Percentiles rank a stretch among this genome's conserved stretches.
Evolutionary conservation across 495 filamentous ascomycete genomes (phyloP).

Genomic region (Extremus antarcticus): DNA sequence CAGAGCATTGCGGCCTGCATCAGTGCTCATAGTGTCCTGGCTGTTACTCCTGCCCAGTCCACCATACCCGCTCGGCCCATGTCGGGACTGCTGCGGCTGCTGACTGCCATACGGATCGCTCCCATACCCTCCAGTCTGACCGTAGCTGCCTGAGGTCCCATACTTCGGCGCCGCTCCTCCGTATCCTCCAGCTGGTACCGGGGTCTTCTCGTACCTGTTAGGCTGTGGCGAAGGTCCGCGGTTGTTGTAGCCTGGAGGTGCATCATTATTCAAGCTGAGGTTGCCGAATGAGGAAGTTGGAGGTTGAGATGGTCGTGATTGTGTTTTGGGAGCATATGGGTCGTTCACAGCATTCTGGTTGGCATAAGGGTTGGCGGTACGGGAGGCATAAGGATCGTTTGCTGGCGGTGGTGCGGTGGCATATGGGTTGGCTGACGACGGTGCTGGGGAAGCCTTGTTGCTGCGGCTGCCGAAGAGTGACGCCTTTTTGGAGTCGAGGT

Average conservation of each 20-base stretch:
- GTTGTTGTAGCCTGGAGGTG: neutral
- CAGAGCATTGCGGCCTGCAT: conserved; percentile 29
- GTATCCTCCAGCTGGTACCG: conserved; percentile 26
- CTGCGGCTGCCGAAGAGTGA: conserved; percentile 25
- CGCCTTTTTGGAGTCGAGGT: conserved; percentile 21
- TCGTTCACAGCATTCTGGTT: conserved; percentile 11
- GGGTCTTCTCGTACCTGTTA: conserved; percentile 26
- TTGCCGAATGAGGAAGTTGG: conserved; percentile 14
- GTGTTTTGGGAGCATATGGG: conserved; percentile 20
- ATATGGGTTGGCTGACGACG: conserved; percentile 4
- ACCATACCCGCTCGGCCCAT: conserved; percentile 21
- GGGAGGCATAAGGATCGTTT: conserved; percentile 27
- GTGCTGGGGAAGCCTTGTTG: conserved; percentile 13
- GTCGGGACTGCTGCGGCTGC: conserved; percentile 3
- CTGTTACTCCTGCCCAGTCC: conserved; percentile 23
- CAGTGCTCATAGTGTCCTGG: conserved; percentile 25
- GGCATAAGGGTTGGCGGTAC: conserved; percentile 19
- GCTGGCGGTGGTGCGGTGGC: conserved; percentile 16
- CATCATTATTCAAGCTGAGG: conserved; percentile 11
- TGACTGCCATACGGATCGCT: conserved; percentile 22
- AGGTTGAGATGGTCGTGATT: conserved; percentile 12
- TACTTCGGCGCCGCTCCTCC: conserved; percentile 12
- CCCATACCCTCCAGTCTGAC: conserved; percentile 24
- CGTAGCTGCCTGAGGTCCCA: conserved; percentile 18
- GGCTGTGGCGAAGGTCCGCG: conserved; percentile 4